Evolutionary conservation across 495 filamentous ascomycete species (phyloP).

Genomic region (Hypoxylon fuscum): DNA sequence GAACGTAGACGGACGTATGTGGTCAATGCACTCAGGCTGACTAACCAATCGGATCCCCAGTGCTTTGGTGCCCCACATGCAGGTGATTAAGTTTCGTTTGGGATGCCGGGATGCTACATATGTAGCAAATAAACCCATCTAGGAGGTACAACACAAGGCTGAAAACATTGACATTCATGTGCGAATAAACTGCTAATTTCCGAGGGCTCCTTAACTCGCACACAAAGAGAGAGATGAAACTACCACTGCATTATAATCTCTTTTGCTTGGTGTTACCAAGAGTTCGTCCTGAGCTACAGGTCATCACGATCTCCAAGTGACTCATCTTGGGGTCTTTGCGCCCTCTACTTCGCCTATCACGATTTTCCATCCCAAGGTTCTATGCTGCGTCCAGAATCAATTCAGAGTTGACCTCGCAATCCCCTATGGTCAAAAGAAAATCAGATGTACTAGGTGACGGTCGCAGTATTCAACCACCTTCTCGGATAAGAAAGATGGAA

Average conservation of each 20-base stretch:
- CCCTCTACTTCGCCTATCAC: slow-evolving; percentile 14
- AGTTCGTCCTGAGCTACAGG: slow-evolving; percentile 5
- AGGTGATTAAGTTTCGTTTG: not conserved
- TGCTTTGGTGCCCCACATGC: not conserved
- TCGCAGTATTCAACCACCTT: slow-evolving; percentile 16
- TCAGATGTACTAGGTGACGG: slow-evolving; percentile 30
- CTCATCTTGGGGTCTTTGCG: slow-evolving; percentile 28
- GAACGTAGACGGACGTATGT: not conserved
- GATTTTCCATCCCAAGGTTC: not conserved
- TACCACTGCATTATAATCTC: not conserved
- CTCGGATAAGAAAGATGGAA: slow-evolving; percentile 38
- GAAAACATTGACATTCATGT: not conserved
- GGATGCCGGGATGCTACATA: not conserved
- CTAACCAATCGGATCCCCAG: slow-evolving; percentile 12
- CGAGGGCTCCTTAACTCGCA: not conserved
- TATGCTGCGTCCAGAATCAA: slow-evolving; percentile 5
- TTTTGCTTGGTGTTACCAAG: not conserved
- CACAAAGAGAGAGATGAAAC: not conserved
- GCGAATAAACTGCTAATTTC: not conserved
- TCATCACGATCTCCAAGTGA: slow-evolving; percentile 11
- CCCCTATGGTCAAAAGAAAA: slow-evolving; percentile 43
- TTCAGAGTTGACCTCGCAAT: not conserved
- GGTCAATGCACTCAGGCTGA: slow-evolving; percentile 19
- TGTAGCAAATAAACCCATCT: no score
- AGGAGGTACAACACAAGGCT: no score